Evolutionary conservation across 306 rosid genomes (phyloP).

Genomic region (Quercus engelmannii): DNA sequence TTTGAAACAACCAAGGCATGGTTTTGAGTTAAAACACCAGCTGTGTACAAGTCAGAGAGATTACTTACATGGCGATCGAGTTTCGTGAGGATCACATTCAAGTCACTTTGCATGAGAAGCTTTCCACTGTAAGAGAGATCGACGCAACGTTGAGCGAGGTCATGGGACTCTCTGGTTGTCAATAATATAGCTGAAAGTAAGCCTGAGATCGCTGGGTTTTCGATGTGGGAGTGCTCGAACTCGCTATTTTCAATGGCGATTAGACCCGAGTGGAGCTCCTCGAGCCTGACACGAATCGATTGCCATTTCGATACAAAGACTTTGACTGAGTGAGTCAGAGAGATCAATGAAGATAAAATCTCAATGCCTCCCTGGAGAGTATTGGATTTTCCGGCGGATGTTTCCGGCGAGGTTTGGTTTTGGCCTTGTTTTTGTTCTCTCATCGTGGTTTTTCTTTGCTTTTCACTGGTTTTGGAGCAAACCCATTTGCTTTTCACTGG

Average conservation of each 20-base stretch:
- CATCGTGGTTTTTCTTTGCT: constrained; percentile 31
- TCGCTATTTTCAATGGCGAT: constrained; percentile 57
- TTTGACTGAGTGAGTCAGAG: constrained; percentile 57
- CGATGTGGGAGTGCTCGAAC: constrained; percentile 40
- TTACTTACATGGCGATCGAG: constrained; percentile 50
- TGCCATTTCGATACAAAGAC: constrained; percentile 83
- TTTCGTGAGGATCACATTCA: constrained; percentile 56
- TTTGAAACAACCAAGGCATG: constrained; percentile 67
- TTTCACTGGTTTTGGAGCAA: constrained; percentile 25
- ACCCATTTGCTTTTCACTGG: constrained; percentile 32
- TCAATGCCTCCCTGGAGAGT: constrained; percentile 41
- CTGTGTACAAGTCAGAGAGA: constrained; percentile 47
- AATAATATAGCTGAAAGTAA: constrained; percentile 26
- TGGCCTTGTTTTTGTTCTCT: constrained; percentile 31
- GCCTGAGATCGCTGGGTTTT: constrained; percentile 36
- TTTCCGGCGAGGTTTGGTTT: constrained; percentile 25
- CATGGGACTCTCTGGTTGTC: constrained; percentile 55
- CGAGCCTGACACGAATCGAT: constrained; percentile 57
- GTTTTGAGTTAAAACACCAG: constrained; percentile 44
- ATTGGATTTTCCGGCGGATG: constrained; percentile 17
- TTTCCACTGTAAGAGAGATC: constrained; percentile 81
- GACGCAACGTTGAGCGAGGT: constrained; percentile 68
- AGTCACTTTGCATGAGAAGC: constrained; percentile 93
- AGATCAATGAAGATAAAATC: constrained; percentile 50
- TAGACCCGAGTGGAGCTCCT: constrained; percentile 55